Evolutionary conservation across 2,329 filamentous ascomycete genomes (phyloP).

Genomic region (Geosmithia flava): DNA sequence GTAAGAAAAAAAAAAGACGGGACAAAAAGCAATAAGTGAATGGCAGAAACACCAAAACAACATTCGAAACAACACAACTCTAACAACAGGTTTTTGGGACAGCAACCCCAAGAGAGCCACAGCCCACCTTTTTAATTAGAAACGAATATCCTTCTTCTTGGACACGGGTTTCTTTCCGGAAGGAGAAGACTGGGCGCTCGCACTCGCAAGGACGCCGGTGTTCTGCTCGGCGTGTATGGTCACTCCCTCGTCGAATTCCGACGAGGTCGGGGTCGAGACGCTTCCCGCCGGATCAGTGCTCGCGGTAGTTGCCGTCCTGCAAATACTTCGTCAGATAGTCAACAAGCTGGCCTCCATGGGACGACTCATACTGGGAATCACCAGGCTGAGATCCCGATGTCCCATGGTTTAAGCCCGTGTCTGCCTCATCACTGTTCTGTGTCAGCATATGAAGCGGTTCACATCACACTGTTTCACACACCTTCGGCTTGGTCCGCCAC

Average conservation of each 20-base stretch:
- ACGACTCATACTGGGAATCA: constrained; percentile 22
- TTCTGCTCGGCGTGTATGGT: constrained; percentile 41
- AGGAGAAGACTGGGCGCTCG: constrained; percentile 36
- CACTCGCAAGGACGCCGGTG: constrained; percentile 19
- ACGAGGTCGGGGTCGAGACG: constrained; percentile 26
- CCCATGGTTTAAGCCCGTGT: not conserved
- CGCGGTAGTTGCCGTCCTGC: constrained; percentile 24
- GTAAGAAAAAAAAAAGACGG: not conserved
- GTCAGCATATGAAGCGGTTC: not conserved
- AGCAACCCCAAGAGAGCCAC: not conserved
- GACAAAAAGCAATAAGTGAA: not conserved
- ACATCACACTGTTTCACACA: constrained; percentile 6
- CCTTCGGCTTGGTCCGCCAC: constrained; percentile 15
- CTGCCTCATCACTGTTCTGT: not conserved
- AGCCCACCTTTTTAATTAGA: not conserved
- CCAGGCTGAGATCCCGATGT: constrained; percentile 17
- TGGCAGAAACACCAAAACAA: not conserved
- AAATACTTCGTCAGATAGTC: not conserved
- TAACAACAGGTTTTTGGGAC: not conserved
- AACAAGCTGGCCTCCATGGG: constrained; percentile 2
- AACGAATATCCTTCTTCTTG: constrained; percentile 10
- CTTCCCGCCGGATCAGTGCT: constrained; percentile 20
- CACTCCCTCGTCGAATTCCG: constrained; percentile 39
- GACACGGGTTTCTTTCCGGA: constrained; percentile 25
- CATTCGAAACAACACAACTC: not conserved